Evolutionary conservation across 2,329 filamentous ascomycete species (phyloP).

Genomic region (Cercospora citrullina): DNA sequence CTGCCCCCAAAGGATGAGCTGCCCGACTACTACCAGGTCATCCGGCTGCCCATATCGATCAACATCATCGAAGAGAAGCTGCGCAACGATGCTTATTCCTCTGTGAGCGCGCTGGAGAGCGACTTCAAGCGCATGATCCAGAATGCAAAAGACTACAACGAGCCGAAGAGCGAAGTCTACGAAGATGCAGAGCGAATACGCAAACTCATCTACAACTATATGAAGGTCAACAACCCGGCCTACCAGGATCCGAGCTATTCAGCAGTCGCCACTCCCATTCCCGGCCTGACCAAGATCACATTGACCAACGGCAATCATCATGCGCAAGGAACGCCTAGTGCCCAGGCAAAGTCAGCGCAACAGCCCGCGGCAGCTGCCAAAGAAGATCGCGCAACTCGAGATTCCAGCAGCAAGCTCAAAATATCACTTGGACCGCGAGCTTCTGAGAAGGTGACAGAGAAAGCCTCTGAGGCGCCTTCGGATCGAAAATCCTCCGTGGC

Average conservation of each 20-base stretch:
- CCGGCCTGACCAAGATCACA: conserved; percentile 40
- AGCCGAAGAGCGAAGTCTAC: conserved; percentile 69
- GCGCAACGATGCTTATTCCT: conserved; percentile 65
- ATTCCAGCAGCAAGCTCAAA: conserved; percentile 24
- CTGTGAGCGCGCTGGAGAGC: conserved; percentile 73
- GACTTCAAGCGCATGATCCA: conserved; percentile 85
- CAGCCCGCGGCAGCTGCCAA: conserved; percentile 25
- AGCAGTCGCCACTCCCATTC: conserved; percentile 72
- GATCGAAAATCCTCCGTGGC: conserved; percentile 35
- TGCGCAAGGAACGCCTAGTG: conserved; percentile 14
- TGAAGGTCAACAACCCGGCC: conserved; percentile 82
- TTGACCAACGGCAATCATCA: conserved; percentile 21
- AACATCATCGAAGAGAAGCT: conserved; percentile 75
- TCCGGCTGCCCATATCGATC: conserved; percentile 76
- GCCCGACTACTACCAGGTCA: conserved; percentile 75
- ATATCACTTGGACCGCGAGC: conserved; percentile 25
- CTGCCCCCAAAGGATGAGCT: conserved; percentile 57
- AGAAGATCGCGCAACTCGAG: conserved; percentile 28
- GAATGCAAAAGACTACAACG: conserved; percentile 83
- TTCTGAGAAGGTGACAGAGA: conserved; percentile 33
- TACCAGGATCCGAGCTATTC: conserved; percentile 69
- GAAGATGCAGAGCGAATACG: conserved; percentile 84
- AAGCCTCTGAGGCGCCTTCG: conserved; percentile 32
- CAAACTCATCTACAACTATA: conserved; percentile 83
- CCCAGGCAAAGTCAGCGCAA: conserved; percentile 17